Conservation (phyloP, 495 filamentous ascomycete genomes). For the Trichoderma parareesei region DNA sequence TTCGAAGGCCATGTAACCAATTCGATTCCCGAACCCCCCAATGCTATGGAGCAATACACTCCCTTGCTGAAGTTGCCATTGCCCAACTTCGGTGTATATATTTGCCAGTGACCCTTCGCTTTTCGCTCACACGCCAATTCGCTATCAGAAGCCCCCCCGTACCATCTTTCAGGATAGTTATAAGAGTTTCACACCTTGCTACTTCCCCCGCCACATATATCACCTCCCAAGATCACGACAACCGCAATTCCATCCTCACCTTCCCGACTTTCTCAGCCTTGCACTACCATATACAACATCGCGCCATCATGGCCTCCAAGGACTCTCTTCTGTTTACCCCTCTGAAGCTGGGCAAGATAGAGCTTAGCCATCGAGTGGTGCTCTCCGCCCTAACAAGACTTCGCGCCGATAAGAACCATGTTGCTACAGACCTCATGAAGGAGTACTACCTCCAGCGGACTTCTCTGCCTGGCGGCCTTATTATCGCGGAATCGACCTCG, state of each 20-base stretch:
- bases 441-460: constrained; percentile 56
- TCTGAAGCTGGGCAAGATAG: background rate
- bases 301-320: background rate
- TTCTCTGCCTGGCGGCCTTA: constrained; percentile 49
- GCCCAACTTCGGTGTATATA: no score
- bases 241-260: background rate
- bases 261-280: background rate
- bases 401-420: constrained; percentile 8
- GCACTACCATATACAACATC: background rate
- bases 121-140: no score
- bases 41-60: no score
- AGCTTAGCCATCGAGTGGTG: constrained; percentile 9
- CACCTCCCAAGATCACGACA: no score
- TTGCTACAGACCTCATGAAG: background rate
- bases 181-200: no score
- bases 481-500: constrained; percentile 59
- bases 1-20: no score
- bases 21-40: no score
- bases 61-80: no score
- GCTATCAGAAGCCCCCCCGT: no score
- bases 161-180: no score
- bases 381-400: constrained; percentile 7
- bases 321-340: constrained; percentile 1
- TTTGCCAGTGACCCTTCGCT: no score
- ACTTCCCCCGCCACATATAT: no score